Evolutionary conservation across 2,329 filamentous ascomycete genomes (phyloP).

Genomic region (Fusarium pseudocircinatum): DNA sequence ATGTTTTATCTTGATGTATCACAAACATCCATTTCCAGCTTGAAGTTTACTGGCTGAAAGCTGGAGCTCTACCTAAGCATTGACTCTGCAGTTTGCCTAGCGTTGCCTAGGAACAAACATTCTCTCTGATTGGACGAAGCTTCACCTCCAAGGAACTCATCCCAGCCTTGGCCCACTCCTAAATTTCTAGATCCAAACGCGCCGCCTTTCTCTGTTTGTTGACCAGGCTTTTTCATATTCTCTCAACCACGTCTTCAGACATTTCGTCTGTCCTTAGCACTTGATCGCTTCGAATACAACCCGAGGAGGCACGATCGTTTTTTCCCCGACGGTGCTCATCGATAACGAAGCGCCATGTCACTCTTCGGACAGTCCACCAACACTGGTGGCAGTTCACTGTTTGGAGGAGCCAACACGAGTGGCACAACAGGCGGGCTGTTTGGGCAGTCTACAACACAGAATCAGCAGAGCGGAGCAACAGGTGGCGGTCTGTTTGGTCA

Average conservation of each 20-base stretch:
- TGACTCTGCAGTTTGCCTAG: slow-evolving; percentile 13
- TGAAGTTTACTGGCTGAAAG: not conserved
- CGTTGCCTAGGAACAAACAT: slow-evolving; percentile 28
- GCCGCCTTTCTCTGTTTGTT: slow-evolving; percentile 36
- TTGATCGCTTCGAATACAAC: not conserved
- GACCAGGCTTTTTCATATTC: slow-evolving; percentile 28
- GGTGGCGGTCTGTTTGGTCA: slow-evolving; percentile 43
- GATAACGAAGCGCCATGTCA: slow-evolving; percentile 44
- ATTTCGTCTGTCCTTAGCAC: slow-evolving; percentile 13
- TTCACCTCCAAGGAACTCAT: slow-evolving; percentile 36
- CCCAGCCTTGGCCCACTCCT: slow-evolving; percentile 43
- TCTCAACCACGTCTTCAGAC: slow-evolving; percentile 26
- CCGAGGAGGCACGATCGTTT: not conserved
- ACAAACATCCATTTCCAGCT: not conserved
- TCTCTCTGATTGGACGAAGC: slow-evolving; percentile 48
- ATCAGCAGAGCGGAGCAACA: slow-evolving; percentile 35
- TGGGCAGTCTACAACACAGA: slow-evolving; percentile 43
- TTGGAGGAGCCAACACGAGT: slow-evolving; percentile 41
- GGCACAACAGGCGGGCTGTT: slow-evolving; percentile 45
- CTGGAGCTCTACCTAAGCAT: slow-evolving; percentile 1
- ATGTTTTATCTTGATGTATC: not conserved
- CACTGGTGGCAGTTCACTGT: slow-evolving; percentile 38
- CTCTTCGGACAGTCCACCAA: slow-evolving; percentile 48
- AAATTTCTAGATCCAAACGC: slow-evolving; percentile 47
- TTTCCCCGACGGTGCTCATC: not conserved